phyloP scores from a whole-genome alignment of 2,329 filamentous ascomycete genomes.

The Colletotrichum caudatum region DNA sequence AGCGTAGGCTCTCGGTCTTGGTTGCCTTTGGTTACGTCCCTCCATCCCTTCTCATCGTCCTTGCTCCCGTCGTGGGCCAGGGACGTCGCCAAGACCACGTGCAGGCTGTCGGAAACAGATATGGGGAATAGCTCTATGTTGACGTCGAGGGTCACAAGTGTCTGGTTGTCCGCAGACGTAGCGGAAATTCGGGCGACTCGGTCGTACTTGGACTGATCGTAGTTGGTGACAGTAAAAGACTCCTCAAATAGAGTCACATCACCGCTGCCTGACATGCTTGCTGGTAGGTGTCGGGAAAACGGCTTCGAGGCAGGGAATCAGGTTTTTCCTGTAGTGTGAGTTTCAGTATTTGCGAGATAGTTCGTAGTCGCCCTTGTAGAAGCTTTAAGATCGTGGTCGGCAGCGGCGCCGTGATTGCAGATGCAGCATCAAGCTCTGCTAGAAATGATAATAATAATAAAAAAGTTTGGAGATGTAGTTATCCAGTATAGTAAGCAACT shows the following conservation, averaged over 20 bases:
- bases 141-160: conserved; percentile 87
- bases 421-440: neutral
- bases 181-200: conserved; percentile 88
- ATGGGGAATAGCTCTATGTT: conserved; percentile 93
- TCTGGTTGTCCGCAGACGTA: conserved; percentile 79
- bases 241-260: conserved; percentile 96
- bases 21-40: conserved; percentile 70
- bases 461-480: conserved; percentile 22
- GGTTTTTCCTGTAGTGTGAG: neutral
- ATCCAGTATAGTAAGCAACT: conserved; percentile 15
- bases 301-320: neutral
- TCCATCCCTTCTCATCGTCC: conserved; percentile 83
- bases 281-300: neutral
- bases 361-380: neutral
- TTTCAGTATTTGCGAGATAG: neutral
- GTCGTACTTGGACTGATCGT: conserved; percentile 93
- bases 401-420: neutral
- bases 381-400: conserved; percentile 2
- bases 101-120: conserved; percentile 78
- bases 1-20: conserved; percentile 68
- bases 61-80: conserved; percentile 88
- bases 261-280: conserved; percentile 68
- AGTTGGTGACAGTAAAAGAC: conserved; percentile 82
- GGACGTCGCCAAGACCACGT: conserved; percentile 85
- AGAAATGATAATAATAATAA: neutral